Conservation (phyloP, 805 yeast species). For the Jamesozyma hellenica region DNA sequence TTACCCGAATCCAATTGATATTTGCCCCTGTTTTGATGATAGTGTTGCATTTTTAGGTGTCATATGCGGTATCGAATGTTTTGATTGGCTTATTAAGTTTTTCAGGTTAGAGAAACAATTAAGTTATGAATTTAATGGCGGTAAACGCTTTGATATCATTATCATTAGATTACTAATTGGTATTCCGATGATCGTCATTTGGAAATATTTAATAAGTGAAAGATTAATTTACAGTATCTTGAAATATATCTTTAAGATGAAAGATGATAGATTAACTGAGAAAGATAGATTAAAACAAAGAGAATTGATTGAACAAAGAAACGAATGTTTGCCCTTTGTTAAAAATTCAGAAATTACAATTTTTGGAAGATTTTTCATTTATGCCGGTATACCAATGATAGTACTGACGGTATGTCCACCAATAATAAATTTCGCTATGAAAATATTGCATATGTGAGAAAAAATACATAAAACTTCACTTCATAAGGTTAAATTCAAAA, state of each 20-base stretch:
- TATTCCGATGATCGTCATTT: slow-evolving; percentile 45
- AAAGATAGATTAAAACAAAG: slow-evolving; percentile 10
- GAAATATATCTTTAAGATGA: slow-evolving; percentile 8
- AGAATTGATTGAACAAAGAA: slow-evolving; percentile 14
- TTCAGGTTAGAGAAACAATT: slow-evolving; percentile 1
- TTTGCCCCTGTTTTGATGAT: slow-evolving; percentile 94
- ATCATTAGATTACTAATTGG: slow-evolving; percentile 48
- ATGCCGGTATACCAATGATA: slow-evolving; percentile 64
- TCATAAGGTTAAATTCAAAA: background rate
- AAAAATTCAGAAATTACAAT: slow-evolving; percentile 68
- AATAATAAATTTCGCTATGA: background rate
- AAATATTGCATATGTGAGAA: no score
- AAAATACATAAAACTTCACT: no score
- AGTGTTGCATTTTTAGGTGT: slow-evolving; percentile 90
- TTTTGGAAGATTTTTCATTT: slow-evolving; percentile 64
- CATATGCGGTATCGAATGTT: slow-evolving; percentile 61
- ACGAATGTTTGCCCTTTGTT: slow-evolving; percentile 38
- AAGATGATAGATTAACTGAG: slow-evolving; percentile 22
- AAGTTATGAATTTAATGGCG: slow-evolving; percentile 4
- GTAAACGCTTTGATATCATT: slow-evolving; percentile 22
- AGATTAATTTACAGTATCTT: slow-evolving; percentile 49
- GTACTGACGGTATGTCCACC: slow-evolving; percentile 30
- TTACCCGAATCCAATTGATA: slow-evolving; percentile 81
- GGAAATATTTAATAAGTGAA: slow-evolving; percentile 64
- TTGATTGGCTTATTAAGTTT: slow-evolving; percentile 40